phyloP scores from a whole-genome alignment of 805 yeast species.

The Nakazawaea ishiwadae region DNA sequence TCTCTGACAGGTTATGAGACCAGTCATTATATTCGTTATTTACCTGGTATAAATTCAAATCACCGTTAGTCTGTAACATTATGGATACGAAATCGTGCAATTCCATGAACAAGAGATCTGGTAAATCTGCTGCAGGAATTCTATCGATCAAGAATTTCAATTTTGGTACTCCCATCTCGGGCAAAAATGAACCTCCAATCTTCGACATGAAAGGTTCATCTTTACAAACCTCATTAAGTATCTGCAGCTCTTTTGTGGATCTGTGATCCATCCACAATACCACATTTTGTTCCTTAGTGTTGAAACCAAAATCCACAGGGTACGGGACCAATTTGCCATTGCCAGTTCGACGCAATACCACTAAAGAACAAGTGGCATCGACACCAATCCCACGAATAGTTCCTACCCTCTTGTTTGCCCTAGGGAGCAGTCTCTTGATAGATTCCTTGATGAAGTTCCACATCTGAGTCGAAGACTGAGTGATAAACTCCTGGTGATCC shows the following conservation, averaged over 20 bases:
- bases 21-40: too few relatives aligned
- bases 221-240: conserved; percentile 24
- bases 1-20: conserved; percentile 13
- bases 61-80: conserved; percentile 19
- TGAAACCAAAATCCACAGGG: conserved; percentile 25
- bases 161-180: conserved; percentile 59
- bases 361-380: conserved; percentile 60
- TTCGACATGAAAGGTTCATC: conserved; percentile 18
- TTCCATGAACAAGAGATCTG: conserved; percentile 38
- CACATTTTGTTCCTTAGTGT: conserved; percentile 30
- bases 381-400: conserved; percentile 29
- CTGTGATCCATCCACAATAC: conserved; percentile 60
- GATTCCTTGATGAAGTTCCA: conserved; percentile 18
- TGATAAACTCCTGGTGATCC: conserved; percentile 21
- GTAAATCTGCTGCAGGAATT: conserved; percentile 17
- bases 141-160: conserved; percentile 32
- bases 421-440: conserved; percentile 14
- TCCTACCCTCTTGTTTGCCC: background rate
- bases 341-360: conserved; percentile 31
- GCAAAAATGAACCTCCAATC: conserved; percentile 42
- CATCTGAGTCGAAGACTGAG: conserved; percentile 40
- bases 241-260: conserved; percentile 28
- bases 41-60: conserved; percentile 15
- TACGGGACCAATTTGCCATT: conserved; percentile 23
- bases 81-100: conserved; percentile 41